phyloP scores from a whole-genome alignment of 768 basidiomycete species.

The Boletus rubroflammeus region DNA sequence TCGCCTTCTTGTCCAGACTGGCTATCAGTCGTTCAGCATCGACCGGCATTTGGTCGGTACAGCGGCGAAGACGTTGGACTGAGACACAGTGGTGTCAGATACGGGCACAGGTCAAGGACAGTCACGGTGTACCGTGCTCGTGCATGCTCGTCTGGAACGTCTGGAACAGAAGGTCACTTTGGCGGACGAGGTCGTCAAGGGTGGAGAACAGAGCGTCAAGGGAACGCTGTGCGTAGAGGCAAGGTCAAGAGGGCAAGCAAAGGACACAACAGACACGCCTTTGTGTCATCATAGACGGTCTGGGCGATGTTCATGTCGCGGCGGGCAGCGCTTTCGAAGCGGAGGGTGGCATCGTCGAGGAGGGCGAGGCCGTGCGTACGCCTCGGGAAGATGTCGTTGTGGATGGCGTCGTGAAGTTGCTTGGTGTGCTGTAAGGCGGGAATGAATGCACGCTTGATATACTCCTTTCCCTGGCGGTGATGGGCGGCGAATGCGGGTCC shows the following conservation, averaged over 20 bases:
- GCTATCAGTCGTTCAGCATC: constrained; percentile 51
- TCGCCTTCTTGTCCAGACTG: constrained; percentile 52
- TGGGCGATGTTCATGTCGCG: constrained; percentile 43
- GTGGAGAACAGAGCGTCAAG: constrained; percentile 41
- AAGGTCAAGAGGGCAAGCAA: constrained; percentile 11
- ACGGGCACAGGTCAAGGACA: neutral
- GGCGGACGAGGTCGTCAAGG: constrained; percentile 46
- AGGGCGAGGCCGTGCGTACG: constrained; percentile 41
- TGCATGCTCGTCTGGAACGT: constrained; percentile 43
- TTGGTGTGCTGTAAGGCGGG: constrained; percentile 35
- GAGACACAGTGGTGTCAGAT: constrained; percentile 8
- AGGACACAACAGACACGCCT: constrained; percentile 36
- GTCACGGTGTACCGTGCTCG: constrained; percentile 41
- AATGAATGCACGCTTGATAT: constrained; percentile 32
- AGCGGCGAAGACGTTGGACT: constrained; percentile 45
- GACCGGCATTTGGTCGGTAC: constrained; percentile 44
- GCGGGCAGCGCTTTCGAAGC: constrained; percentile 44
- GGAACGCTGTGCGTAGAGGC: constrained; percentile 34
- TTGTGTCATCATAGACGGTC: constrained; percentile 36
- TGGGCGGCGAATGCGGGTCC: constrained; percentile 36
- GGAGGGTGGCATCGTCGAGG: constrained; percentile 55
- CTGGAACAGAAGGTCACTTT: constrained; percentile 50
- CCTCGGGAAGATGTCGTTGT: constrained; percentile 31
- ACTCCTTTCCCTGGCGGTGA: constrained; percentile 25
- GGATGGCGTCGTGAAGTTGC: constrained; percentile 35